Conservation (phyloP, 768 basidiomycete species). For the Mycena crocata region DNA sequence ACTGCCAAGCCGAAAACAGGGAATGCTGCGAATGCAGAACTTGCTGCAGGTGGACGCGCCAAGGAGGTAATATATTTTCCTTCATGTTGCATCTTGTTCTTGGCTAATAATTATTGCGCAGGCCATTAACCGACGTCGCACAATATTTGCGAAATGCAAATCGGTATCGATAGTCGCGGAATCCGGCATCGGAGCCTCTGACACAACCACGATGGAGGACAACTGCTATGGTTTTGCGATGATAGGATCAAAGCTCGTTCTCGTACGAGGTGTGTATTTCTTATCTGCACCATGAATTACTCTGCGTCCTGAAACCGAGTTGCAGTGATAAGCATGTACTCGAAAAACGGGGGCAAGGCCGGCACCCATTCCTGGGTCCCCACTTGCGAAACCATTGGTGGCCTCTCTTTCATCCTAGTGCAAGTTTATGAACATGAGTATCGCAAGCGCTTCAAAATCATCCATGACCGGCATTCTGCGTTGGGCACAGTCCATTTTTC, state of each 20-base stretch:
- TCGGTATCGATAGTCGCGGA: conserved; percentile 1
- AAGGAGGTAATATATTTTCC: background rate
- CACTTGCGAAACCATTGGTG: background rate
- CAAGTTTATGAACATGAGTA: background rate
- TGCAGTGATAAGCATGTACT: conserved; percentile 4
- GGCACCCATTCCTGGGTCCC: background rate
- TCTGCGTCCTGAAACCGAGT: background rate
- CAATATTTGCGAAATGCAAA: conserved; percentile 1
- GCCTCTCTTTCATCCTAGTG: background rate
- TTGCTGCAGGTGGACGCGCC: background rate
- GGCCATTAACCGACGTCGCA: conserved; percentile 3
- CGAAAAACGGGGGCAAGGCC: conserved; percentile 6
- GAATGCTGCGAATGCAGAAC: conserved; percentile 4
- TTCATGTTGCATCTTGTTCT: background rate
- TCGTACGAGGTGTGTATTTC: conserved; percentile 3
- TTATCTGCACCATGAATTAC: background rate
- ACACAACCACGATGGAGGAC: background rate
- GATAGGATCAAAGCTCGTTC: background rate
- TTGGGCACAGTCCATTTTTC: background rate
- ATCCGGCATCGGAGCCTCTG: background rate
- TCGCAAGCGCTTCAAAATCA: background rate
- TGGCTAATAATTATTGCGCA: background rate
- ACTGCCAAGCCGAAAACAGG: background rate
- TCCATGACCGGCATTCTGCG: background rate
- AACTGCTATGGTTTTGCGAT: conserved; percentile 6